phyloP scores from a whole-genome alignment of 176 grass and related monocot species.

The Luzula sylvatica region DNA sequence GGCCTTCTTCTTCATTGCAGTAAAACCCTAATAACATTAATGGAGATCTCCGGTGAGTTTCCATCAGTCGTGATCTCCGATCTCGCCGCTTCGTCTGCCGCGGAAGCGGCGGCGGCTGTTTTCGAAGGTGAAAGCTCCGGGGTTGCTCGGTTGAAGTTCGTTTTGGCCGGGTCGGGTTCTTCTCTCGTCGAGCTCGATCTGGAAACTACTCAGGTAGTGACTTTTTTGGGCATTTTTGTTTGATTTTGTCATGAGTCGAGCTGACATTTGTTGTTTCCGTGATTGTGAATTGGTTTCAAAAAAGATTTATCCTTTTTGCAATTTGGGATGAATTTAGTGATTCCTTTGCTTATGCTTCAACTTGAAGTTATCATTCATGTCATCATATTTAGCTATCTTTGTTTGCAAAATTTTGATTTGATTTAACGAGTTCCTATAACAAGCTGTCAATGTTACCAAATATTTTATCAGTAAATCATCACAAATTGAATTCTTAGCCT shows the following conservation, averaged over 20 bases:
- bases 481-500: not conserved
- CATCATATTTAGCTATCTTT: not conserved
- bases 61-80: slow-evolving; percentile 40
- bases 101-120: slow-evolving; percentile 29
- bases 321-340: not conserved
- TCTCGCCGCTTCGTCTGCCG: slow-evolving; percentile 23
- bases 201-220: slow-evolving; percentile 47
- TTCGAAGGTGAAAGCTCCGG: slow-evolving; percentile 28
- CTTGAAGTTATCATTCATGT: not conserved
- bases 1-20: slow-evolving; percentile 5
- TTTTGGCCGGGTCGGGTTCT: slow-evolving; percentile 1
- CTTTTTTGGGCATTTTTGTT: not conserved
- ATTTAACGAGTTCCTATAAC: not conserved
- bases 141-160: slow-evolving; percentile 31
- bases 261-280: slow-evolving; percentile 11
- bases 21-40: slow-evolving; percentile 32
- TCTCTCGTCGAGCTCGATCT: slow-evolving; percentile 45
- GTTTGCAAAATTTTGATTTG: not conserved
- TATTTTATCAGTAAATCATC: too few relatives aligned
- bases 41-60: slow-evolving; percentile 46
- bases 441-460: too few relatives aligned
- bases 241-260: not conserved
- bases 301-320: not conserved
- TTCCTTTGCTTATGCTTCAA: not conserved
- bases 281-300: slow-evolving; percentile 14